Conservation (phyloP, 495 filamentous ascomycete species). For the Trichoderma reesei region DNA sequence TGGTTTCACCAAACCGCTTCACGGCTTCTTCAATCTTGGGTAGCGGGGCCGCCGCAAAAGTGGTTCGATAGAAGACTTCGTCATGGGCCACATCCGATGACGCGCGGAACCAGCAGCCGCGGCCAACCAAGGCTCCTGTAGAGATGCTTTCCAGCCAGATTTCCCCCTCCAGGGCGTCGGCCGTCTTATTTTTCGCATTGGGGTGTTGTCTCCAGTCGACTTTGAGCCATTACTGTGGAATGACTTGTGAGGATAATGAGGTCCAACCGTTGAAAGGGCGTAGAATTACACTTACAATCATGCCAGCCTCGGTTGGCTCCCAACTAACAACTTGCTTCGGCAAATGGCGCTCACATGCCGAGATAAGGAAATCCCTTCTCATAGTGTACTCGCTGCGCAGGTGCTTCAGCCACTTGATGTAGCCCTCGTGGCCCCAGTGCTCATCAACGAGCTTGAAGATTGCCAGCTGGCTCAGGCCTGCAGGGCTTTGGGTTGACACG, state of each 20-base stretch:
- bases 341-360: not conserved
- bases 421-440: not conserved
- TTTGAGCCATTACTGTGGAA: not conserved
- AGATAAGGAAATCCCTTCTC: not conserved
- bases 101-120: not conserved
- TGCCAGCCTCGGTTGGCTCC: constrained; percentile 2
- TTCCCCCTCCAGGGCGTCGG: not conserved
- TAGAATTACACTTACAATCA: not conserved
- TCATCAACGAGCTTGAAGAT: not conserved
- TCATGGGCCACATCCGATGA: not conserved
- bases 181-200: not conserved
- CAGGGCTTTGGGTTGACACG: not conserved
- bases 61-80: not conserved
- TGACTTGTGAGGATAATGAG: not conserved
- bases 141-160: constrained; percentile 4
- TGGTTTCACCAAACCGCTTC: not conserved
- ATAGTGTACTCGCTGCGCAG: not conserved
- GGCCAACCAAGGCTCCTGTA: not conserved
- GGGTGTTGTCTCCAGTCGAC: not conserved
- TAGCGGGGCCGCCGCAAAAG: not conserved
- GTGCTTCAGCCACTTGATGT: not conserved
- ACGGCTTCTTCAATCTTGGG: constrained; percentile 4
- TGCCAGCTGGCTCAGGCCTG: not conserved
- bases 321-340: not conserved
- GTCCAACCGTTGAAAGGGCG: not conserved